Percentiles rank a stretch among this genome's conserved stretches.
Conservation (phyloP, 1,139 yeast species). For the Kodamaea arcana region DNA sequence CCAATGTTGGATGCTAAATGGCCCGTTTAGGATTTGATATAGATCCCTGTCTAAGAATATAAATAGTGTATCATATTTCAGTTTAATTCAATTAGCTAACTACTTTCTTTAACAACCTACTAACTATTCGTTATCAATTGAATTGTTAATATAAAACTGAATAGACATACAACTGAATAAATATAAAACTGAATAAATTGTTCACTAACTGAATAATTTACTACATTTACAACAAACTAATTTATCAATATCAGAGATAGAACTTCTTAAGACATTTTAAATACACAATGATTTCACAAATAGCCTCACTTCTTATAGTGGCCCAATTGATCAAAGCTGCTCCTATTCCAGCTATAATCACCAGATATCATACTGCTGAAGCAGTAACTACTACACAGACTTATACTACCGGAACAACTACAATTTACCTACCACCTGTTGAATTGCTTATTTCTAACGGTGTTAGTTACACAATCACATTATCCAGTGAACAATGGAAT, state of each 20-base stretch:
- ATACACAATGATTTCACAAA: slow-evolving; percentile 5
- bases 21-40: not conserved
- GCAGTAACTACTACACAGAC: slow-evolving; percentile 52
- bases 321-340: slow-evolving; percentile 25
- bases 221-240: too few species aligned
- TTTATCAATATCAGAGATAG: too few species aligned
- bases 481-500: slow-evolving; percentile 31
- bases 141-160: too few species aligned
- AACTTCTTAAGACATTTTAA: too few species aligned
- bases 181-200: too few species aligned
- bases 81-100: not conserved
- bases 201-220: too few species aligned
- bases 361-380: slow-evolving; percentile 62
- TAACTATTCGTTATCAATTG: too few species aligned
- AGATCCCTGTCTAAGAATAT: not conserved
- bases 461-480: slow-evolving; percentile 56
- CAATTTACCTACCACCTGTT: slow-evolving; percentile 65
- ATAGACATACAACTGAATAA: too few species aligned
- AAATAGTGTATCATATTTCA: not conserved
- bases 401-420: slow-evolving; percentile 55
- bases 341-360: slow-evolving; percentile 43
- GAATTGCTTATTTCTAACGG: slow-evolving; percentile 60
- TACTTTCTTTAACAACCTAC: not conserved
- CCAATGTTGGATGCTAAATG: not conserved
- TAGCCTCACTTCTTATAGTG: slow-evolving; percentile 18